Evolutionary conservation across 352 stramenopile genomes (phyloP).

Genomic region (Peronospora belbahrii): DNA sequence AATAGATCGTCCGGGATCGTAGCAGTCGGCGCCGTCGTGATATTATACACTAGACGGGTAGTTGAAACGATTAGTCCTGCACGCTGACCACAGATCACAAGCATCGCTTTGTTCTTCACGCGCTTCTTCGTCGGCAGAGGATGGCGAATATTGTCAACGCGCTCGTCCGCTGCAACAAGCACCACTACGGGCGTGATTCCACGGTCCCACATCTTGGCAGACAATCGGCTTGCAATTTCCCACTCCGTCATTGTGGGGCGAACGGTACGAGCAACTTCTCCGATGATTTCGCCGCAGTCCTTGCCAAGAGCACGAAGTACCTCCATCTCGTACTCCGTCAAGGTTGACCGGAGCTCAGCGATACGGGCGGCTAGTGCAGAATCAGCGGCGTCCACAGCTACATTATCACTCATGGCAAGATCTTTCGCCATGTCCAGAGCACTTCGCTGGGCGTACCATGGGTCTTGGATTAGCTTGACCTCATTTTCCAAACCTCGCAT

Average conservation of each 20-base stretch:
- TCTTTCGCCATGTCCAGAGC: slow-evolving; percentile 22
- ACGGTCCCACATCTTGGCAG: slow-evolving; percentile 25
- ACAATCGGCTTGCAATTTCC: slow-evolving; percentile 42
- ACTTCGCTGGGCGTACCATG: slow-evolving; percentile 42
- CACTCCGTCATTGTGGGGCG: slow-evolving; percentile 45
- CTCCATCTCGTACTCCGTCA: slow-evolving; percentile 51
- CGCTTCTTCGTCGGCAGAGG: slow-evolving; percentile 60
- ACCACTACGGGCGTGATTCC: slow-evolving; percentile 54
- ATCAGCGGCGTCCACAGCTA: slow-evolving; percentile 27
- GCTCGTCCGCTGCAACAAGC: slow-evolving; percentile 59
- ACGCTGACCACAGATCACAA: slow-evolving; percentile 64
- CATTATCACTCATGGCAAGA: slow-evolving; percentile 34
- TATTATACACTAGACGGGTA: slow-evolving; percentile 61
- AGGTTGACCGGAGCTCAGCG: slow-evolving; percentile 27
- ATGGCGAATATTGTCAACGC: slow-evolving; percentile 55
- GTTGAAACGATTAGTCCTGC: slow-evolving; percentile 54
- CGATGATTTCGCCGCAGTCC: slow-evolving; percentile 62
- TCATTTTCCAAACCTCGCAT: slow-evolving; percentile 41
- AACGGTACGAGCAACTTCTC: slow-evolving; percentile 34
- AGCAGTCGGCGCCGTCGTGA: slow-evolving; percentile 33
- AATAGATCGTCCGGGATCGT: slow-evolving; percentile 36
- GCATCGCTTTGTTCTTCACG: slow-evolving; percentile 66
- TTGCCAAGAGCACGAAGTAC: slow-evolving; percentile 44
- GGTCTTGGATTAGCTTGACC: slow-evolving; percentile 39
- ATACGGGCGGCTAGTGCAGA: slow-evolving; percentile 26